A percentile compares a stretch with the other conserved stretches of the same genome.
Evolutionary conservation across 164 flowering plant genomes (phyloP).

Genomic region (Annona cherimola): DNA sequence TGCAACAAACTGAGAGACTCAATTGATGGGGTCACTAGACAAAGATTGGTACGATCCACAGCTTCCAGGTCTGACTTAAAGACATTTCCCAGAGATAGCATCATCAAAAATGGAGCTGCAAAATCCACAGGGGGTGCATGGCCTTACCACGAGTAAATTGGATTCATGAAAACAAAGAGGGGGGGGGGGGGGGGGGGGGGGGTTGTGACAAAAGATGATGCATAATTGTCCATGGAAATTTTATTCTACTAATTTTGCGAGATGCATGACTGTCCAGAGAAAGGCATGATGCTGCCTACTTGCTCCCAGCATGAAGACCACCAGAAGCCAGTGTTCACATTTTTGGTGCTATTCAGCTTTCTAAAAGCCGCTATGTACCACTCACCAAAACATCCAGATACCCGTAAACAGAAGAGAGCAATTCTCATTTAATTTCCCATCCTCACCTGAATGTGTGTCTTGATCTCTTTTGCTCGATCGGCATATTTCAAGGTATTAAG

Average conservation of each 20-base stretch:
- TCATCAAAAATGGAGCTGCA: neutral
- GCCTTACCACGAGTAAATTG: too few relatives aligned
- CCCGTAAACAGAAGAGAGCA: neutral
- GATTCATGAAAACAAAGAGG: too few relatives aligned
- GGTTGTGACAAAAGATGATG: too few relatives aligned
- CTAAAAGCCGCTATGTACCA: neutral
- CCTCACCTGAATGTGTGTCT: slow-evolving; percentile 76
- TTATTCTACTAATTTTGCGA: neutral
- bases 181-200: too few relatives aligned
- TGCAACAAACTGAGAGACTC: neutral
- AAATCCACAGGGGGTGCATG: neutral
- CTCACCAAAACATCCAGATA: neutral
- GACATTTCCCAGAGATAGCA: neutral
- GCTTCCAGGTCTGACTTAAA: neutral
- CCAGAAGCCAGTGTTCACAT: neutral
- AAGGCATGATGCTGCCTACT: neutral
- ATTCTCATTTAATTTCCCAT: neutral
- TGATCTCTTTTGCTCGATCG: slow-evolving; percentile 88
- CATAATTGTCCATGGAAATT: neutral
- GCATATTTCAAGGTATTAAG: slow-evolving; percentile 91
- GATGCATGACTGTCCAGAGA: neutral
- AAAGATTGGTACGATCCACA: neutral
- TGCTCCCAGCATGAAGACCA: neutral
- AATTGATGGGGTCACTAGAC: neutral
- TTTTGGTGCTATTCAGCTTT: neutral